These are phyloP conservation scores for Suillus tomentosus DNA, from an alignment of 768 basidiomycete genomes.

Conservation along the genomic window DNA sequence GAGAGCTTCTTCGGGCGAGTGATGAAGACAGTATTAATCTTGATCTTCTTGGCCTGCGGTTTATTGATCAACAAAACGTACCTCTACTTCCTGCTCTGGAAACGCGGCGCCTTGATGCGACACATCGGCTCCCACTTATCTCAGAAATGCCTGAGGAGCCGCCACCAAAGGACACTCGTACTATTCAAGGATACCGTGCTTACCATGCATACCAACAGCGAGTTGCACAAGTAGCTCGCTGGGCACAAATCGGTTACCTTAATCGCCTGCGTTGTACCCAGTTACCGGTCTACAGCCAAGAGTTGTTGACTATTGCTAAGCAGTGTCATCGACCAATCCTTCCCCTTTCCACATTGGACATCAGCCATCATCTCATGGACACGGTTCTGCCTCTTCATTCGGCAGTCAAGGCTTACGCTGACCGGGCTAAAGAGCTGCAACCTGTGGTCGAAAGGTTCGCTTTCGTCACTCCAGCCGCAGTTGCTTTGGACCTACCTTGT, in stretches of 20 bases:
- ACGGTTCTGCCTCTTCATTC: conserved; percentile 42
- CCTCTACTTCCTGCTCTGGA: conserved; percentile 56
- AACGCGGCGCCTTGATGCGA: conserved; percentile 60
- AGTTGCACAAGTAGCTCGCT: conserved; percentile 54
- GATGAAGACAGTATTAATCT: conserved; percentile 59
- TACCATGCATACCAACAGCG: conserved; percentile 53
- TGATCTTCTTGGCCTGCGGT: conserved; percentile 63
- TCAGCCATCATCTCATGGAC: conserved; percentile 43
- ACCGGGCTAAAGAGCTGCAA: conserved; percentile 57
- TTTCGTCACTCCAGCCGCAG: conserved; percentile 77
- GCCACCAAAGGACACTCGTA: conserved; percentile 74
- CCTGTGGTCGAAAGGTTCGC: conserved; percentile 67
- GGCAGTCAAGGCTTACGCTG: conserved; percentile 63
- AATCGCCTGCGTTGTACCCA: conserved; percentile 70
- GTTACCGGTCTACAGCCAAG: conserved; percentile 46
- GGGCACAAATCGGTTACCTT: conserved; percentile 71
- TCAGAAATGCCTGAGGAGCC: conserved; percentile 59
- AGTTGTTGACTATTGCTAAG: conserved; percentile 43
- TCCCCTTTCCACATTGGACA: conserved; percentile 50
- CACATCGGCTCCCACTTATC: conserved; percentile 52
- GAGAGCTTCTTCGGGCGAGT: conserved; percentile 59
- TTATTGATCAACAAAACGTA: conserved; percentile 56
- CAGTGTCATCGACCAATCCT: conserved; percentile 48
- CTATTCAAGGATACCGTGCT: conserved; percentile 67
- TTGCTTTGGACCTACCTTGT: conserved; percentile 72